Evolutionary conservation across 192 early-diverging fungal genomes (phyloP), one percentile per base, ranked within the genome.

Genomic region (Backusella morwellensis): DNA sequence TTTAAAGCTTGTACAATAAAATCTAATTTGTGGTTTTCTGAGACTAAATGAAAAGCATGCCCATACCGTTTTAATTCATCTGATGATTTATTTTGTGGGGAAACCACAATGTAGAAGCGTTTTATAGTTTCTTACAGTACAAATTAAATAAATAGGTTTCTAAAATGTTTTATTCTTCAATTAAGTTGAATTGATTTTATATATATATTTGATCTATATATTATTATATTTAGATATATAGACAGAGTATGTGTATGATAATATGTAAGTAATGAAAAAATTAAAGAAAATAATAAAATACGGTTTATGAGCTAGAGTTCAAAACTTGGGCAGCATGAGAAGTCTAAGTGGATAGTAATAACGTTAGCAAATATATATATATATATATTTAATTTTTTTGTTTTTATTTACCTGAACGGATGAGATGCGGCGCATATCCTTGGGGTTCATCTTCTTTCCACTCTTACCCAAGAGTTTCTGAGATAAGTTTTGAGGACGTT

Each of bases 391-490:
- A n/a, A n/a, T n/a, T 32, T 32, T 3, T 32, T 32, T 32, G 32
- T 68, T 3, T 32, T 1, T 74, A 36, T 54, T 71, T 56, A 70
- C 88, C 86, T 92, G 91, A 66, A 88, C 88, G 72, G 89, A 90
- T 78, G 88, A 88, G 75, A 92, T 85, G 56, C 91, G 90, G 71
- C 90, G 90, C 84, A 93, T 87, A 82, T 93, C 90, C 73, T 89
- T 82, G 38, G 83, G 76, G 74, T 89, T 86, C 74, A 93, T 68
- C 14, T 82, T 79, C 84, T 91, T 91, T 50, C 89, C 90, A 23
- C 85, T 81, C 85, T 70, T 68, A 14, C 34, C 38, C 73, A 79
- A 32, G 6, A 68, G 11, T 36, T 75, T 74, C 1, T 35, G 32
- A 23, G 63, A 29, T 36, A 71, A 41, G 52, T 75, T 80, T 6